phyloP scores from a whole-genome alignment of 225 moss, liverwort and hornwort species.

The Antitrichia curtipendula region DNA sequence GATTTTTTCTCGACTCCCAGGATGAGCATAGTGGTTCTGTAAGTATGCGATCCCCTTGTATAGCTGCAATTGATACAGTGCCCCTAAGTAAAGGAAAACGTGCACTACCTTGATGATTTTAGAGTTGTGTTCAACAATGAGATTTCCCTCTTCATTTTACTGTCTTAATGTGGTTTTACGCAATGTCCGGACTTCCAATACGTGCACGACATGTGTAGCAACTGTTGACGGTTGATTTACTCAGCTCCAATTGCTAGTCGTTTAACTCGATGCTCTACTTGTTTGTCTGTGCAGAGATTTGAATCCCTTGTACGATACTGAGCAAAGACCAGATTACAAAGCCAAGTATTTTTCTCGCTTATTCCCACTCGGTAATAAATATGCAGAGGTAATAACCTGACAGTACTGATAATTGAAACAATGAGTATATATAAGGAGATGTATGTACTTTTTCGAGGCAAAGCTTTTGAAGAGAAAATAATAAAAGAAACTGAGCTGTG shows the following conservation, averaged over 20 bases:
- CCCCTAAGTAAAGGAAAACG: background rate
- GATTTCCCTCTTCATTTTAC: background rate
- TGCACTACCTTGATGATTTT: background rate
- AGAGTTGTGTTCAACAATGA: background rate
- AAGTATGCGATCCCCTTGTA: background rate
- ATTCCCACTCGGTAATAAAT: conserved; percentile 54
- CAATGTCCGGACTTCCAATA: background rate
- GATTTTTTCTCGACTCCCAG: conserved; percentile 77
- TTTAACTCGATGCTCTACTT: background rate
- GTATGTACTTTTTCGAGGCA: background rate
- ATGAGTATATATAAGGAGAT: background rate
- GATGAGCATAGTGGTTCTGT: conserved; percentile 86
- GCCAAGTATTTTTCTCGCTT: conserved; percentile 52
- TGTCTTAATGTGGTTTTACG: background rate
- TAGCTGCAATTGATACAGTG: background rate
- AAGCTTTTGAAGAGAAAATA: background rate
- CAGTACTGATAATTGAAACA: background rate
- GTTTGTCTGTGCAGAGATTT: conserved; percentile 58
- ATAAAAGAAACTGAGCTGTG: background rate
- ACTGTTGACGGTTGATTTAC: background rate
- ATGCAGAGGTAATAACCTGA: conserved; percentile 50
- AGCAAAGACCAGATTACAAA: conserved; percentile 42
- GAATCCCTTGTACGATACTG: conserved; percentile 66
- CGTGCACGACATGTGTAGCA: background rate
- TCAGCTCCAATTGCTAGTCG: background rate